A percentile compares a stretch with the other conserved stretches of the same genome.
phyloP scores from a whole-genome alignment of 352 stramenopile species.

The Globisporangium polare region DNA sequence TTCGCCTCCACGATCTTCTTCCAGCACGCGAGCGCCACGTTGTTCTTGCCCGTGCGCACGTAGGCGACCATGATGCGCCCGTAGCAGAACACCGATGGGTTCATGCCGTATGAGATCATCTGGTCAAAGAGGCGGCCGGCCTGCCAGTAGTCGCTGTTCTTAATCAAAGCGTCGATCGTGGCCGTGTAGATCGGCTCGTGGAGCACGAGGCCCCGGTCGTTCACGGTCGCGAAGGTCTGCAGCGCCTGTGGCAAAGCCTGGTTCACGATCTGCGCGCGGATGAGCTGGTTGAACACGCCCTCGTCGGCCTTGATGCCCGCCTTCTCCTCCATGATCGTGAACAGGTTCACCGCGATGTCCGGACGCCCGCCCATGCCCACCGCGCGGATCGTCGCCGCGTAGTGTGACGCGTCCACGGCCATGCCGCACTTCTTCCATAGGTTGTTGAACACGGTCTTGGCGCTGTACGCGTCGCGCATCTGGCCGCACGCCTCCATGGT shows the following conservation, averaged over 20 bases:
- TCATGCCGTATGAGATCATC: slow-evolving; percentile 61
- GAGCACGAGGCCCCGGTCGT: slow-evolving; percentile 46
- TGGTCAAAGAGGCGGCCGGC: slow-evolving; percentile 66
- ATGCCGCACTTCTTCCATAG: slow-evolving; percentile 22
- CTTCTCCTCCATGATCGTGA: slow-evolving; percentile 63
- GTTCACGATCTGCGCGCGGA: slow-evolving; percentile 77
- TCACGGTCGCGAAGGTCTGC: slow-evolving; percentile 62
- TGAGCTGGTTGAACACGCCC: slow-evolving; percentile 63
- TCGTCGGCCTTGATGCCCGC: slow-evolving; percentile 37
- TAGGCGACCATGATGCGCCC: slow-evolving; percentile 76
- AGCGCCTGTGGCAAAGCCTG: slow-evolving; percentile 55
- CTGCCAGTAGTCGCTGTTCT: slow-evolving; percentile 57
- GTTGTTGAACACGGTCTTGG: slow-evolving; percentile 47
- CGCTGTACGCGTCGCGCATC: slow-evolving; percentile 40
- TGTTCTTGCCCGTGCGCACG: slow-evolving; percentile 61
- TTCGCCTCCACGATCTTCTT: slow-evolving; percentile 54
- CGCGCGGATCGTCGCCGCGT: slow-evolving; percentile 57
- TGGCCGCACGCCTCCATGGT: slow-evolving; percentile 72
- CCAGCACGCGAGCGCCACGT: slow-evolving; percentile 66
- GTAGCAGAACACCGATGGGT: slow-evolving; percentile 68
- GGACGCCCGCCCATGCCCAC: slow-evolving; percentile 54
- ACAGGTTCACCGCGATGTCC: slow-evolving; percentile 51
- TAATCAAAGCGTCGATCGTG: slow-evolving; percentile 68
- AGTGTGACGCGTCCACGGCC: slow-evolving; percentile 33
- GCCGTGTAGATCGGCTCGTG: slow-evolving; percentile 74